These are phyloP conservation scores for Colletotrichum tanaceti DNA, from an alignment of 2,329 filamentous ascomycete species.

Conservation along the genomic window DNA sequence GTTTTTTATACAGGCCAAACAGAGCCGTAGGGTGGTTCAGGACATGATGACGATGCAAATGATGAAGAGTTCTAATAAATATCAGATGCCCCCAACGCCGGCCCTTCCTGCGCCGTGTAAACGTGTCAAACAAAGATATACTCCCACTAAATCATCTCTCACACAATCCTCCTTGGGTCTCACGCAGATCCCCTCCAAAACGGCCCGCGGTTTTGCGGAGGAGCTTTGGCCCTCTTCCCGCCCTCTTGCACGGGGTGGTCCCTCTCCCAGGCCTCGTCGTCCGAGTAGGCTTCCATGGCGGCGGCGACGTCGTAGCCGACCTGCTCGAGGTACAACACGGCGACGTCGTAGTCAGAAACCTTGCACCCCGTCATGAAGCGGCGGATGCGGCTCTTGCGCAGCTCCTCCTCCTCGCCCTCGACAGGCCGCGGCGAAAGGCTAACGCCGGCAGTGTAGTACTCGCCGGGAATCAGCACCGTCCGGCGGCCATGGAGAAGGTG, in stretches of 20 bases:
- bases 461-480: slow-evolving; percentile 77
- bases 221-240: slow-evolving; percentile 46
- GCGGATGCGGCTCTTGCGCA: slow-evolving; percentile 75
- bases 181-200: slow-evolving; percentile 48
- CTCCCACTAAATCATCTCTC: not conserved
- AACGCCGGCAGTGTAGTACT: slow-evolving; percentile 74
- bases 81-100: slow-evolving; percentile 22
- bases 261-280: slow-evolving; percentile 81
- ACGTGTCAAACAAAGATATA: not conserved
- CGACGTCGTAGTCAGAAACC: slow-evolving; percentile 80
- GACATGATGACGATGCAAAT: slow-evolving; percentile 41
- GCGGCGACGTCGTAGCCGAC: slow-evolving; percentile 72
- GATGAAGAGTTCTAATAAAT: slow-evolving; percentile 38
- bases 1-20: slow-evolving; percentile 38
- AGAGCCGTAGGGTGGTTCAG: slow-evolving; percentile 33
- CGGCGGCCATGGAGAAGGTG: slow-evolving; percentile 76
- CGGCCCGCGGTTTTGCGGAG: slow-evolving; percentile 43
- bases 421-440: slow-evolving; percentile 76
- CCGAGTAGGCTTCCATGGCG: slow-evolving; percentile 73
- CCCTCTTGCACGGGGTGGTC: slow-evolving; percentile 67
- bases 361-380: slow-evolving; percentile 85
- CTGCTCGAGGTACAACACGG: slow-evolving; percentile 79
- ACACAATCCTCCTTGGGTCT: not conserved
- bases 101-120: not conserved
- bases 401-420: slow-evolving; percentile 80